Evolutionary conservation across 2,329 filamentous ascomycete species (phyloP).

Genomic region (Rhynchosporium graminicola): DNA sequence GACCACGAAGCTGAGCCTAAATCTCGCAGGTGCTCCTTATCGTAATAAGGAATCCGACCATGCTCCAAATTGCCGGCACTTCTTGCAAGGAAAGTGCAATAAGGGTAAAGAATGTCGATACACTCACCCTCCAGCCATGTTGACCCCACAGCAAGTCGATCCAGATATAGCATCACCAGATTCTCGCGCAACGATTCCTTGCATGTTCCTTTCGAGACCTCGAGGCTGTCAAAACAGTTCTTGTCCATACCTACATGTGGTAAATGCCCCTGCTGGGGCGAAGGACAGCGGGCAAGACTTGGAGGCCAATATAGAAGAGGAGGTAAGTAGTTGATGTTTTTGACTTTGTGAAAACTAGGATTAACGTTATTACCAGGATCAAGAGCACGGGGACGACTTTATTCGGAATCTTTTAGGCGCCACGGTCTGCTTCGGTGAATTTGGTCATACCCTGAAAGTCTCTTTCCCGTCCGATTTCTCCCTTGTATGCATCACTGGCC

Average conservation of each 20-base stretch:
- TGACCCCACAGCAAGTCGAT: not conserved
- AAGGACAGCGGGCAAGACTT: slow-evolving; percentile 14
- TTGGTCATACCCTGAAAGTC: slow-evolving; percentile 34
- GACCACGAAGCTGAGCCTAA: too few relatives aligned
- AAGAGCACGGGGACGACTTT: slow-evolving; percentile 28
- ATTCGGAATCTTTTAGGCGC: slow-evolving; percentile 33
- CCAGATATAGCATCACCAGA: slow-evolving; percentile 11
- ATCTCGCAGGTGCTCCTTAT: too few relatives aligned
- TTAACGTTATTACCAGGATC: slow-evolving; percentile 27
- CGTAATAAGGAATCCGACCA: too few relatives aligned
- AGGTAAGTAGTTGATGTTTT: slow-evolving; percentile 17
- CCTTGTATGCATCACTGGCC: slow-evolving; percentile 29
- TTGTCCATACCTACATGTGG: slow-evolving; percentile 20
- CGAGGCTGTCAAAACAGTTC: slow-evolving; percentile 20
- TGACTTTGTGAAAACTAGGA: slow-evolving; percentile 13
- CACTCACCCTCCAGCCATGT: too few relatives aligned
- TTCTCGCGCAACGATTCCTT: slow-evolving; percentile 22
- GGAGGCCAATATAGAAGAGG: slow-evolving; percentile 18
- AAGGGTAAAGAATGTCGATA: too few relatives aligned
- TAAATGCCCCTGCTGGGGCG: not conserved
- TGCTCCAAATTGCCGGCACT: too few relatives aligned
- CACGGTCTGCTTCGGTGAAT: slow-evolving; percentile 29
- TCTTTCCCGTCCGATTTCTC: slow-evolving; percentile 36
- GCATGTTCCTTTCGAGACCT: slow-evolving; percentile 19
- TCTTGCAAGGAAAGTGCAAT: too few relatives aligned